Base-by-base conservation (phyloP, 495 filamentous ascomycete genomes). In the Penicillium argentinense region DNA sequence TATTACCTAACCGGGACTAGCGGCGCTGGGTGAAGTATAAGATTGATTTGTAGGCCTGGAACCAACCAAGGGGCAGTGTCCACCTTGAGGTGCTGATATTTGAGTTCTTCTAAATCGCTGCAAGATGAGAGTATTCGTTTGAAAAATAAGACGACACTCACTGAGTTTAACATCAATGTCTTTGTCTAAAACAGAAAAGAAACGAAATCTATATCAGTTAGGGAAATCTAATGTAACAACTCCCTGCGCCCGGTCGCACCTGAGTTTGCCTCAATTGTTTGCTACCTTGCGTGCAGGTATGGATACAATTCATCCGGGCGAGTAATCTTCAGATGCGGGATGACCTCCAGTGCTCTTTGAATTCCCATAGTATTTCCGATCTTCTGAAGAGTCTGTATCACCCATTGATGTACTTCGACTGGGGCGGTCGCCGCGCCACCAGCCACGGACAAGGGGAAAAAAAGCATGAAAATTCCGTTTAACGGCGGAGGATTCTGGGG, bases 291-390 rank as follows among this genome's bases (percentile, higher is more conserved):
- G 17, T 39, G 14, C 17, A 21, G 21, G 8, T 19, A 19, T 43
- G 6, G 9, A 30, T n/a, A 6, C 33, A 39, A 32, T 30, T 39
- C 41, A 12, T 26, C 29, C 27, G 21, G 17, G 32, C 54, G 39
- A 37, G 43, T 16, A 23, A 28, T 26, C 14, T 59, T 47, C 7
- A 59, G n/a, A 7, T 14, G 42, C 5, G 58, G 54, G n/a, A 58
- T 53, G 14, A 59, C 24, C 29, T 56, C 54, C 19, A 53, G 12
- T 12, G 59, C 55, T 22, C 49, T 45, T 16, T 39, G 51, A 9
- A 69, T 62, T 7, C 68, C 68, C 54, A 63, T 67, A 2, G 17
- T 49, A n/a, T 34, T 16, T n/a, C 66, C 59, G 29, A 70, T 67
- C 5, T 30, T 47, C 22, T 59, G 49, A 9, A 72, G 47, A 16